Evolutionary conservation across 140 eudicot species (phyloP), one percentile per base, ranked within the genome.

Genomic region (Anethum foeniculum): DNA sequence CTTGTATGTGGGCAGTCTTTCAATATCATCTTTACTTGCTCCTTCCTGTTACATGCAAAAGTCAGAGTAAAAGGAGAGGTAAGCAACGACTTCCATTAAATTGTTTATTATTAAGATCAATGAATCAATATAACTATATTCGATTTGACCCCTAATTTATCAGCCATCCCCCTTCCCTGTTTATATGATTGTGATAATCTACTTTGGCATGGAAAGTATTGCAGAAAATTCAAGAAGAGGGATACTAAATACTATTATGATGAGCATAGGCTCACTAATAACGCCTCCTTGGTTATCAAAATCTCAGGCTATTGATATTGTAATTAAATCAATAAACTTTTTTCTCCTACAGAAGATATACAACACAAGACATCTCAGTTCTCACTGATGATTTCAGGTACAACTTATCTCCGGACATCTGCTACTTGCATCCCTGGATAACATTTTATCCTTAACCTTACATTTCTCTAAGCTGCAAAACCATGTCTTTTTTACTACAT

Each of bases 11-110:
- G 98, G 93, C 69, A 95, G 85, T 76, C 93, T 81, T 79, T 93
- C 98, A 71, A 95, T 89, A 71, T 95, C 99, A 77, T 91, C 97
- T 89, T 90, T 91, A 25, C 97, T 88, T 36, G 99, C 99, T 88
- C 99, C 99, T 83, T 95, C 99, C 99, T 95, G 88, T 87, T 44
- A 60, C 49, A 75, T 19, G 77, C 21, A 82, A 38, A 41, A 19
- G 52, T 9, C 9, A 34, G 21, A 25, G 5, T 7, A 9, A 74
- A 74, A 23, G 56, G 3, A 43, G 3, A 47, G 32, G 41, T 25
- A 27, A 12, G 3, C 0, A 25, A 75, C 2, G 2, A 43, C 34
- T n/a, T 41, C 75, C 46, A 69, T 18, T 27, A 18, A 69, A 69
- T 30, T 32, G 23, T 16, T 16, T 34, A 21, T 15, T 13, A 25